These are phyloP conservation scores for Bremia lactucae DNA, from an alignment of 352 stramenopile species.

Conservation along the genomic window DNA sequence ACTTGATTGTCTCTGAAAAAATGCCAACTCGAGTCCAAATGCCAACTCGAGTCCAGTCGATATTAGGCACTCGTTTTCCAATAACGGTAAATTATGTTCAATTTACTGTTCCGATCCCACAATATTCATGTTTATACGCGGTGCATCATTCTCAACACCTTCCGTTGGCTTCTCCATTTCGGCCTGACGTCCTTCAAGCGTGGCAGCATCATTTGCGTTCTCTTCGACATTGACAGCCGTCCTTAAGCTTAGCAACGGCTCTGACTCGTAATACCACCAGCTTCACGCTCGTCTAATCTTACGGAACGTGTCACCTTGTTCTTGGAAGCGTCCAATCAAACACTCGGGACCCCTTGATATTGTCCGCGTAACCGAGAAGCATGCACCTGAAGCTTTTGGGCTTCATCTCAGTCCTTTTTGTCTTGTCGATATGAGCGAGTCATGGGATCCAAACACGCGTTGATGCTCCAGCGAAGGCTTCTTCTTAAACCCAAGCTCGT, in stretches of 20 bases:
- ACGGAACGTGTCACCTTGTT: slow-evolving; percentile 8
- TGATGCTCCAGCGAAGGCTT: background rate
- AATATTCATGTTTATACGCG: background rate
- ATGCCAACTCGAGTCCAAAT: too few species aligned
- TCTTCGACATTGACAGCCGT: too few species aligned
- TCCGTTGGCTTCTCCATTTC: background rate
- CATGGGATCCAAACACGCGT: background rate
- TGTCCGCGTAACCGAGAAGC: background rate
- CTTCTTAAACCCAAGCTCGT: too few species aligned
- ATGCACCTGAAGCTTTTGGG: slow-evolving; percentile 14
- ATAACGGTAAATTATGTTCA: background rate
- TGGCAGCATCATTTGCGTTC: too few species aligned
- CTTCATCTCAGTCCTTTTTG: slow-evolving; percentile 17
- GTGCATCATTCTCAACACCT: background rate
- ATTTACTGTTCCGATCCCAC: background rate
- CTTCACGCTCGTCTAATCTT: slow-evolving; percentile 11
- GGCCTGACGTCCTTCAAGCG: background rate
- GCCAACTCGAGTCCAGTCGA: too few species aligned
- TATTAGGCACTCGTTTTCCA: background rate
- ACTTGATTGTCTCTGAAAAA: too few species aligned
- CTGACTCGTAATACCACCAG: background rate
- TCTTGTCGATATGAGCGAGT: slow-evolving; percentile 4
- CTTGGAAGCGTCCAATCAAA: slow-evolving; percentile 10
- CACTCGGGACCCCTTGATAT: slow-evolving; percentile 14
- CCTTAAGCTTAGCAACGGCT: too few species aligned